phyloP scores from a whole-genome alignment of 805 yeast genomes.

The Debaryomyces tyrocola region DNA sequence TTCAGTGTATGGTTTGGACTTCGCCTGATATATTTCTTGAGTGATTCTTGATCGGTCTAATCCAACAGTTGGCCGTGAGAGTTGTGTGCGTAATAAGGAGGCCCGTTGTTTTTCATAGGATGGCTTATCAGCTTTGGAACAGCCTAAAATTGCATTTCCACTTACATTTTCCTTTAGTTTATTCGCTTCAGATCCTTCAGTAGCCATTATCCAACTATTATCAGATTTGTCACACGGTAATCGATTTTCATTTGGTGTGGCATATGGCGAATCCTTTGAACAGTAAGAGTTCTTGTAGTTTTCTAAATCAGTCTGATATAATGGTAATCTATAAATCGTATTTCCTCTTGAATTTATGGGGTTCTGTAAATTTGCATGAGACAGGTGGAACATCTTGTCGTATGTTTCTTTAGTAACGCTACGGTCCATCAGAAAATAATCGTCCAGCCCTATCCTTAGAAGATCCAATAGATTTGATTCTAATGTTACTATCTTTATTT shows the following conservation, averaged over 20 bases:
- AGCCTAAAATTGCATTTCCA: no score
- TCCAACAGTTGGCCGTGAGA: background rate
- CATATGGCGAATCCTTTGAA: background rate
- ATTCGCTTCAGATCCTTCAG: background rate
- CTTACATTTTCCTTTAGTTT: background rate
- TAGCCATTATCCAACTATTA: background rate
- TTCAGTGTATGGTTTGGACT: constrained; percentile 8
- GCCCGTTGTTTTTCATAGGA: background rate
- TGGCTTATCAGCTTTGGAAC: background rate
- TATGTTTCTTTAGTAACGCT: no score
- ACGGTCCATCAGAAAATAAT: no score
- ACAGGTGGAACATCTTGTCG: no score
- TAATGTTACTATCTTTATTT: no score
- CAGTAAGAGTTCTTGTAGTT: background rate
- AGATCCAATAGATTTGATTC: no score
- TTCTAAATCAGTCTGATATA: constrained; percentile 4
- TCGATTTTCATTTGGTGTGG: background rate
- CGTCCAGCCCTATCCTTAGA: no score
- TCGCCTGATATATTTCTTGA: constrained; percentile 1
- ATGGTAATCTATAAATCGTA: background rate
- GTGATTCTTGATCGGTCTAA: background rate
- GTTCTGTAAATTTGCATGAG: no score
- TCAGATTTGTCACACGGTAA: background rate
- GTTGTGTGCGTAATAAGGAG: background rate
- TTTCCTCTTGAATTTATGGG: no score